Conservation (phyloP, 2,329 filamentous ascomycete species). For the Aspergillus sp. region DNA sequence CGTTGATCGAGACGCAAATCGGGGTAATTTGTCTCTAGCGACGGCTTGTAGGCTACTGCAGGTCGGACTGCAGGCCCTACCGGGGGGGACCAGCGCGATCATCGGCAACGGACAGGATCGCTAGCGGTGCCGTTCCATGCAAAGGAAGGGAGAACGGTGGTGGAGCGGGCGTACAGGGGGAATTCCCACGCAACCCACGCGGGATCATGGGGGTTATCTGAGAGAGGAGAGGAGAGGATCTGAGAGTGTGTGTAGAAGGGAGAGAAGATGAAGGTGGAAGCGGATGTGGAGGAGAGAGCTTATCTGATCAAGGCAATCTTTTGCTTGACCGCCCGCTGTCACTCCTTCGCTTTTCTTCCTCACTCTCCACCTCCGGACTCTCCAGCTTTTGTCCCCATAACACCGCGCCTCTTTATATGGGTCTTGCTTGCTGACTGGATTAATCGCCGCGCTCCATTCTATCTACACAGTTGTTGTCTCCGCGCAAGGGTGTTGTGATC, state of each 20-base stretch:
- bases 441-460: neutral
- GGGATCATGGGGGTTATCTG: neutral
- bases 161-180: neutral
- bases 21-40: slow-evolving; percentile 17
- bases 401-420: no score
- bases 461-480: neutral
- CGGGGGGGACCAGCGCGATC: slow-evolving; percentile 28
- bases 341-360: neutral
- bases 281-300: slow-evolving; percentile 3
- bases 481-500: neutral
- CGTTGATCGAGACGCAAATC: slow-evolving; percentile 16
- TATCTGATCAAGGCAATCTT: neutral
- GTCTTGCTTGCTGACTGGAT: no score
- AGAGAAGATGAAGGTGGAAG: neutral
- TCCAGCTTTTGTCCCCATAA: neutral
- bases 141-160: neutral
- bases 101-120: slow-evolving; percentile 27
- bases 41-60: slow-evolving; percentile 33
- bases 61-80: slow-evolving; percentile 34
- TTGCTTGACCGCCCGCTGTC: neutral
- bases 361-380: neutral
- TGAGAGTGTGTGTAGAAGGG: neutral
- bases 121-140: slow-evolving; percentile 14
- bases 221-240: neutral
- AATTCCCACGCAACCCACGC: neutral